Evolutionary conservation across 192 early-diverging fungal genomes (phyloP).

Genomic region (Bifiguratus adelaidae): DNA sequence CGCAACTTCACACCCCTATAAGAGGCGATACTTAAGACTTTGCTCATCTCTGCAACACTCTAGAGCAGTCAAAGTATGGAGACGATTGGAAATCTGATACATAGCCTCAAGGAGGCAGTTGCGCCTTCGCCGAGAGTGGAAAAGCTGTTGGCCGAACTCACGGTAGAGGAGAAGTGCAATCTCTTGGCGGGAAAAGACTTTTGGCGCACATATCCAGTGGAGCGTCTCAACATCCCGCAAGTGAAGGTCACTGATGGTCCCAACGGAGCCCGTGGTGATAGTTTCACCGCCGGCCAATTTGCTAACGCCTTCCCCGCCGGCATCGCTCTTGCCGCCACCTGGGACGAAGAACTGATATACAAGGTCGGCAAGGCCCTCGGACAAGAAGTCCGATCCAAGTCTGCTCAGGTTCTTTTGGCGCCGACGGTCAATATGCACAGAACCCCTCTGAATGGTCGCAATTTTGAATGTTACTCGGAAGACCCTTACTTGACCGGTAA

Average conservation of each 20-base stretch:
- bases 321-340: conserved; percentile 2
- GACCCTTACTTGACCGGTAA: conserved; percentile 37
- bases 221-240: conserved; percentile 3
- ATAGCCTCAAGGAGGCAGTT: too few species aligned
- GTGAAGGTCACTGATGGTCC: conserved; percentile 3
- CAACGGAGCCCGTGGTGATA: conserved; percentile 2
- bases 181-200: conserved; percentile 1
- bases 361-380: conserved; percentile 1
- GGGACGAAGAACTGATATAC: background rate
- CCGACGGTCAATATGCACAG: conserved; percentile 7
- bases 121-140: too few species aligned
- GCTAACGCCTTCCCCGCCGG: conserved; percentile 4
- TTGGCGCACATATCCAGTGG: conserved; percentile 2
- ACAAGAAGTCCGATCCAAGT: background rate
- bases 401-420: conserved; percentile 1
- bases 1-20: too few species aligned
- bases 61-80: too few species aligned
- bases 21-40: too few species aligned
- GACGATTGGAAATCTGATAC: too few species aligned
- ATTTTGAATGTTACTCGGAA: conserved; percentile 5
- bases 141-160: conserved; percentile 4
- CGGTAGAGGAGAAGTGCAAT: background rate
- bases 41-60: too few species aligned
- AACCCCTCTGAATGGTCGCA: conserved; percentile 3
- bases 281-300: background rate